Evolutionary conservation across 2,329 filamentous ascomycete genomes (phyloP), one percentile per base, ranked within the genome.

Genomic region (Aspergillus sp.): DNA sequence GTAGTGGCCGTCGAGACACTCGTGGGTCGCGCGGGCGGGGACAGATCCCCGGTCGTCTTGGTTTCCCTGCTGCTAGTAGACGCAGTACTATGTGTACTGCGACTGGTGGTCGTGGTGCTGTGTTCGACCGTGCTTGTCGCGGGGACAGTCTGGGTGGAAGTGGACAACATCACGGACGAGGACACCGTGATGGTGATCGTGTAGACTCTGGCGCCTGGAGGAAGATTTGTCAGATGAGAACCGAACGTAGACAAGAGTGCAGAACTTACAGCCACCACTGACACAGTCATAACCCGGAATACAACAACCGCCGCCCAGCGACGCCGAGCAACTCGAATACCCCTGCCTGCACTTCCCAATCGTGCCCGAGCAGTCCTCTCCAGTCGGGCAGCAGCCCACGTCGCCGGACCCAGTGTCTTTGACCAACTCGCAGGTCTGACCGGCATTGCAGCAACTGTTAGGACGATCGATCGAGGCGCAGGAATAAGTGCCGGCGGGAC

Each of bases 381-480:
- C 85, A 26, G 72, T 67, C 1, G 82, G 80, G 76, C 86, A 89
- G 65, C 86, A 89, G 16, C 86, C 86, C 2, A 88, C 82, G 52
- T 83, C 80, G 7, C 84, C 84, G 47, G 79, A 70, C 0, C 83
- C 82, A 2, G 79, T 82, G 63, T 85, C 82, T 36, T 77, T 63
- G 4, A 86, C 78, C 3, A 79, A 72, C 22, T 85, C 78, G 67
- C 86, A 89, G 0, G 77, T 81, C 61, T 82, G 80, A 2, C 78
- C 78, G 2, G 73, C 75, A 3, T 77, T 74, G 66, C 86, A 89
- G 69, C 86, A 89, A 65, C 82, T 84, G 69, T 86, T 79, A 1
- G 85, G 81, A 20, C 82, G 80, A 14, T 78, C 78, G 64, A 87
- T 86, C 3, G 76, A 79, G 6, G 78, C 75, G 69, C 86, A 89